phyloP scores from a whole-genome alignment of 2,329 filamentous ascomycete genomes.

The Thelonectria rubi region DNA sequence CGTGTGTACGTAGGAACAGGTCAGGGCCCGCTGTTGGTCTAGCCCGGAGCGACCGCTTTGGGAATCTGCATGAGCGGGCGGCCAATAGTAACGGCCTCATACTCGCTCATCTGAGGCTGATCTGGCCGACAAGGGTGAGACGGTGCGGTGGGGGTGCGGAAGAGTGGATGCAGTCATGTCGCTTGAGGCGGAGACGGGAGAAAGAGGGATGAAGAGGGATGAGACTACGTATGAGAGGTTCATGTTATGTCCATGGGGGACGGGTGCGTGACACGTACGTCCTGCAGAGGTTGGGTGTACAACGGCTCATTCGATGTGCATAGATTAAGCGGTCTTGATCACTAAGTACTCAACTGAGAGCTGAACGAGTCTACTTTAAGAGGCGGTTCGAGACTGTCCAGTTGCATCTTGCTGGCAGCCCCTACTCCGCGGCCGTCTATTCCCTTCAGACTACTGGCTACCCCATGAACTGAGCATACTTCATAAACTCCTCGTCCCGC shows the following conservation, averaged over 20 bases:
- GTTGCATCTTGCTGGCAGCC: too few species aligned
- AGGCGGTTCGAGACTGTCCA: too few species aligned
- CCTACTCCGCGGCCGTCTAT: too few species aligned
- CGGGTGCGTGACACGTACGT: too few species aligned
- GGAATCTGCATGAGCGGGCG: background rate
- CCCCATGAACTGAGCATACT: slow-evolving; percentile 30
- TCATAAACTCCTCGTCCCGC: slow-evolving; percentile 37
- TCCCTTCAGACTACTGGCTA: background rate
- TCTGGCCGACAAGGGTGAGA: background rate
- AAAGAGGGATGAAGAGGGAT: background rate
- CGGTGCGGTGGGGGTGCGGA: background rate
- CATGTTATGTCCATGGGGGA: too few species aligned
- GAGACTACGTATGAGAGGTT: too few species aligned
- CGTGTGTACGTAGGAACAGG: background rate
- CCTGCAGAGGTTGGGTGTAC: too few species aligned
- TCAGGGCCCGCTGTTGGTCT: background rate
- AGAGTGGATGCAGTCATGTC: background rate
- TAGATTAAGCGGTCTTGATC: too few species aligned
- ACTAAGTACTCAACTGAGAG: too few species aligned
- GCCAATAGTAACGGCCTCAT: background rate
- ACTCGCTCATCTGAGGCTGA: background rate
- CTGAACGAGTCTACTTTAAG: too few species aligned
- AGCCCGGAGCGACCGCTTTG: background rate
- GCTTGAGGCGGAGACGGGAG: background rate
- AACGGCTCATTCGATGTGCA: too few species aligned